Base-by-base conservation (phyloP, 2,329 filamentous ascomycete species). In the Cladosporium halotolerans region DNA sequence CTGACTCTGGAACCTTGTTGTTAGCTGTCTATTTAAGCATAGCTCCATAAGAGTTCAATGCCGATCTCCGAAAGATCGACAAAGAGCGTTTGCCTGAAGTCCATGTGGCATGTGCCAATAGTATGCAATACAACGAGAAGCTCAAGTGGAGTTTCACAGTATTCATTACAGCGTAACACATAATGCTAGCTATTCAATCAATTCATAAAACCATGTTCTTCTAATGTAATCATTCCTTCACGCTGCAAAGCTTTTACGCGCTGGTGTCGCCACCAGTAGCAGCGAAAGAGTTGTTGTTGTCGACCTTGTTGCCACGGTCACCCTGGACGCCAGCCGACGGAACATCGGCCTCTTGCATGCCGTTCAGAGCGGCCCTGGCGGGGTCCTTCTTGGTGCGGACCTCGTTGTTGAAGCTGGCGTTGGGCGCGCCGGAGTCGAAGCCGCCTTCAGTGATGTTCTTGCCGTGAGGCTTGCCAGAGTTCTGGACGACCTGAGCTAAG, bases 361-460 rank as follows among this genome's bases (percentile, higher is more conserved):
- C 63, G 14, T 60, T 51, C 64, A 77, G 64, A 6, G 79, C 80
- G 14, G 68, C 60, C 31, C 80, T 69, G 2, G 74, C 76, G 3
- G 82, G 80, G 60, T 84, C 81, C 39, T 80, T 72, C 57, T 76
- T 66, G 2, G 72, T 71, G 2, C 81, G 81, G 55, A 83, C 77
- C 19, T 80, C 75, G 11, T 69, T 66, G 19, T 63, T 74, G 64
- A 75, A 81, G 60, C 75, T 79, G 33, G 73, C 76, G 55, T 80
- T 80, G 18, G 70, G 69, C 8, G 65, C 67, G 28, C 65, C 61
- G 18, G 57, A 58, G 23, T 71, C 66, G 54, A 76, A 74, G 1
- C 70, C 74, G 19, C 74, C 76, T 1, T 62, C 73, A n/a, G 50
- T 55, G 49, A 81, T 58, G 60, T 80, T 78, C 53, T 66, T 70